Base-by-base conservation (phyloP, 73 alveolate genomes). In the Loxodes magnus region DNA sequence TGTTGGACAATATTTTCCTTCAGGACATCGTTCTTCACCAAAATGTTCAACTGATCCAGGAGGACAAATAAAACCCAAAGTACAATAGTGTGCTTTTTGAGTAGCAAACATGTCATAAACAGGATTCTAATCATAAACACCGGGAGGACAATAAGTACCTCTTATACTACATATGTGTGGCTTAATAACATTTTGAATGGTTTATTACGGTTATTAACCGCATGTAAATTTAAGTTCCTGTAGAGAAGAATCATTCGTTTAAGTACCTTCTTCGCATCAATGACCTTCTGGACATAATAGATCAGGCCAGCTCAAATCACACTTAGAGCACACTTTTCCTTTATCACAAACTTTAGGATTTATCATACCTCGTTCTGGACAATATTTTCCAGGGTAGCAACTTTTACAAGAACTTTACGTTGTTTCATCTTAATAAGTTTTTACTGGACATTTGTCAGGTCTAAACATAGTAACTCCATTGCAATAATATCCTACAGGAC, bases 1-100 rank as follows among this genome's bases (percentile, higher is more conserved):
- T 44, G 59, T 62, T 1, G 92, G 92, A 52, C 95, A 82, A 48
- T 69, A 82, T 59, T 76, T 72, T 0, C 95, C 95, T 21, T 67
- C 46, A 10, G 86, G 74, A 27, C 95, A 82, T 16, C 56, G 51
- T 0, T 82, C 87, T 39, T 62, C 60, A 12, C 95, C 95, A 14
- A 60, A 51, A 17, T 52, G 61, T 9, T 62, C 55, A 15, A 28
- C 17, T 15, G 92, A 55, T n/a, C 85, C 90, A 27, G 27, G 64
- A 2, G 69, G 54, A 37, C 95, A 82, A 15, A 82, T 38, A 62
- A 62, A 64, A 2, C 91, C 91, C 16, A 34, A 33, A 22, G 24
- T 56, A 56, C 95, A 82, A 20, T 49, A 37, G 21, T 37, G 52
- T 10, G 92, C 72, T 4, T 69, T 60, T 0, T 60, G 50, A 14